A percentile compares a stretch with the other conserved stretches of the same genome.
Evolutionary conservation across 2,329 filamentous ascomycete species (phyloP).

Genomic region (Aspergillus fumigatus): DNA sequence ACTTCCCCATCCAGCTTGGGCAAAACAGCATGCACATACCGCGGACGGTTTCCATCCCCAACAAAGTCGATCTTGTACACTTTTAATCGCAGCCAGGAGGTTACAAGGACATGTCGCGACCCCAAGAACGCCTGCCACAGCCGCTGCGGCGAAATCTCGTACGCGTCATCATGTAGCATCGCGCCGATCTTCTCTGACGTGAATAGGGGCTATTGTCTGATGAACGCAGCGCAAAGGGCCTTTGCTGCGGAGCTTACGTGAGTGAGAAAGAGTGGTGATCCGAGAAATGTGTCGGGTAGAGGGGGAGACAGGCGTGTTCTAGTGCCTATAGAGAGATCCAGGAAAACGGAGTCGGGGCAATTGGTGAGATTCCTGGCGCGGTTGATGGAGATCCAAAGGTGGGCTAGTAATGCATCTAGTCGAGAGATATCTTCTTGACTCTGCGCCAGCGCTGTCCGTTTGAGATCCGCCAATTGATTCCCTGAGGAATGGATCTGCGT

Average conservation of each 20-base stretch:
- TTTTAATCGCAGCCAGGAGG: constrained; percentile 36
- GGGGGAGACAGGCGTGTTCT: constrained; percentile 31
- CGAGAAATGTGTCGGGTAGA: constrained; percentile 40
- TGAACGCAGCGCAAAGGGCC: background rate
- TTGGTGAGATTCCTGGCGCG: constrained; percentile 32
- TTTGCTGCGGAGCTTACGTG: constrained; percentile 25
- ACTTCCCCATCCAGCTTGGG: constrained; percentile 41
- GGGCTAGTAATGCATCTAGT: constrained; percentile 45
- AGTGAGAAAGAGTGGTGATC: constrained; percentile 43
- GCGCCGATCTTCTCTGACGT: constrained; percentile 36
- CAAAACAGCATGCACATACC: constrained; percentile 43
- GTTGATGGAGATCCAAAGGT: constrained; percentile 45
- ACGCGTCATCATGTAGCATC: constrained; percentile 41
- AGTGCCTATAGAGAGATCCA: constrained; percentile 41
- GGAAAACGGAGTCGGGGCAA: constrained; percentile 29
- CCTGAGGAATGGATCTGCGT: constrained; percentile 36
- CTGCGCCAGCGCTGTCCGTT: constrained; percentile 12
- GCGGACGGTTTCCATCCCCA: constrained; percentile 12
- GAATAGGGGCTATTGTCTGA: constrained; percentile 32
- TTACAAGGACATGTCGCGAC: constrained; percentile 39
- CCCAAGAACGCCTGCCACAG: constrained; percentile 48
- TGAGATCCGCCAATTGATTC: constrained; percentile 34
- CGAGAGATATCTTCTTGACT: constrained; percentile 30
- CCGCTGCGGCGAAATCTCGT: constrained; percentile 45
- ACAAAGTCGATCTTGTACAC: constrained; percentile 40